Percentiles rank a stretch among this genome's conserved stretches.
Conservation (phyloP, 148 eudicot species). For the Fagopyrum esculentum region DNA sequence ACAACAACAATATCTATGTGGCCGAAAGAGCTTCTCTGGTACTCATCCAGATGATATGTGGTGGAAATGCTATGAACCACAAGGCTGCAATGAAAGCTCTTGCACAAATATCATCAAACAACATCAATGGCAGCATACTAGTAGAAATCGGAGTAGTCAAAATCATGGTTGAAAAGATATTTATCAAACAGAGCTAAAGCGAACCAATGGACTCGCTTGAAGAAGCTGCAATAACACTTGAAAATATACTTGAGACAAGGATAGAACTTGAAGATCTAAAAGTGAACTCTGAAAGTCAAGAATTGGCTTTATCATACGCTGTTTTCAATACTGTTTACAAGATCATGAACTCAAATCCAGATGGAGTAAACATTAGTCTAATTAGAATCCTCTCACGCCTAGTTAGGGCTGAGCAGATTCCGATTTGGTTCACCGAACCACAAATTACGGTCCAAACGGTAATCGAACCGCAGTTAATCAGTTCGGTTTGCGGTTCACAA, state of each 20-base stretch:
- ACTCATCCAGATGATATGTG: conserved; percentile 56
- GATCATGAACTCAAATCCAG: conserved; percentile 29
- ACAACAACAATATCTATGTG: conserved; percentile 42
- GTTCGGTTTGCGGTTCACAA: too few species aligned
- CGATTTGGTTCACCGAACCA: too few species aligned
- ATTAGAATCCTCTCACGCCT: conserved; percentile 26
- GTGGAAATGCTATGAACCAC: conserved; percentile 36
- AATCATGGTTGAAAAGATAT: conserved; percentile 51
- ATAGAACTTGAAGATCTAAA: conserved; percentile 37
- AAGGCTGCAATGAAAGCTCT: conserved; percentile 56
- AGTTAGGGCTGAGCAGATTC: not conserved
- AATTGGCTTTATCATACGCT: conserved; percentile 44
- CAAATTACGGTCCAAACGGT: too few species aligned
- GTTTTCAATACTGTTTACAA: conserved; percentile 44
- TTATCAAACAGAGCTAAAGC: conserved; percentile 30
- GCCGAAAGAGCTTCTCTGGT: conserved; percentile 58
- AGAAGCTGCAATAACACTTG: conserved; percentile 68
- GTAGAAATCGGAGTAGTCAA: conserved; percentile 53
- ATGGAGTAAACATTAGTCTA: too few species aligned
- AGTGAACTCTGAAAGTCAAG: conserved; percentile 41
- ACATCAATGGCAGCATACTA: conserved; percentile 39
- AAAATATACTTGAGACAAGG: conserved; percentile 72
- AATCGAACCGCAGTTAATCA: too few species aligned
- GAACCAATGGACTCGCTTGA: conserved; percentile 42
- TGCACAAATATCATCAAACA: conserved; percentile 46